phyloP scores from a whole-genome alignment of 371 early-diverging fungal genomes.

The Zychaea mexicana region DNA sequence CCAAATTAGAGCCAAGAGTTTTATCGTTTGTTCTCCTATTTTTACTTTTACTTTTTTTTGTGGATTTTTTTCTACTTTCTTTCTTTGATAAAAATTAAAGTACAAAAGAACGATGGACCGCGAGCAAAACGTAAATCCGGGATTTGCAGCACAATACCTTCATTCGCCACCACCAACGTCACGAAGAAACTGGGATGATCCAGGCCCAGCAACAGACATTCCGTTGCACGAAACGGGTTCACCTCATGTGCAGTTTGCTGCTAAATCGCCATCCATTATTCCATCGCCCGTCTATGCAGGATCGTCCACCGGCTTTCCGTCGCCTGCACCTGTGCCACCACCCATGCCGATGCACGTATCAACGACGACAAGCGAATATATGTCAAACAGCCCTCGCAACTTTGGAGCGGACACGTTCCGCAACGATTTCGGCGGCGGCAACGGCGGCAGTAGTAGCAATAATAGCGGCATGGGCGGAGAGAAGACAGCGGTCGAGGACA shows the following conservation, averaged over 20 bases:
- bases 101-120: slow-evolving; percentile 3
- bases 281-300: slow-evolving; percentile 17
- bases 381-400: neutral
- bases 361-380: neutral
- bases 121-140: slow-evolving; percentile 2
- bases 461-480: neutral
- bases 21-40: too few relatives aligned
- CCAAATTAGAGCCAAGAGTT: too few relatives aligned
- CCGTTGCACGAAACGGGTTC: slow-evolving; percentile 16
- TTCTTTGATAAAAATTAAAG: neutral
- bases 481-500: slow-evolving; percentile 17
- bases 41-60: too few relatives aligned
- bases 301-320: slow-evolving; percentile 3
- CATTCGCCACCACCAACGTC: slow-evolving; percentile 17
- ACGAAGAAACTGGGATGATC: slow-evolving; percentile 12
- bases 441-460: too few relatives aligned
- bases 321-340: neutral
- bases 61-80: neutral
- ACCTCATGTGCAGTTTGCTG: slow-evolving; percentile 26
- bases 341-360: slow-evolving; percentile 17
- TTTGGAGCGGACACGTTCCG: slow-evolving; percentile 15
- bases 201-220: slow-evolving; percentile 13
- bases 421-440: neutral
- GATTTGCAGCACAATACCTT: slow-evolving; percentile 9
- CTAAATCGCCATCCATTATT: slow-evolving; percentile 22